phyloP scores from a whole-genome alignment of 176 grass and related monocot species.

The Aegilops longissima region DNA sequence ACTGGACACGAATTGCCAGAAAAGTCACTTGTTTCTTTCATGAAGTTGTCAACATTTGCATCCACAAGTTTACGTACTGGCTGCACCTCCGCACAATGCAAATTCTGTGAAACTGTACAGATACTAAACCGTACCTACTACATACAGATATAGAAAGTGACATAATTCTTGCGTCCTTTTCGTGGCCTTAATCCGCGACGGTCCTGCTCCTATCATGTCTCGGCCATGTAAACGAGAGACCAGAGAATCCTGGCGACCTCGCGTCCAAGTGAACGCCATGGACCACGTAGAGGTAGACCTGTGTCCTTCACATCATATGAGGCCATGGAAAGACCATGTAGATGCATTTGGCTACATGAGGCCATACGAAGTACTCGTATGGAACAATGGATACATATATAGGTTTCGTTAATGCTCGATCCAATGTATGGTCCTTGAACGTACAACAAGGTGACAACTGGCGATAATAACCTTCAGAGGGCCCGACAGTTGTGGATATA shows the following conservation, averaged over 20 bases:
- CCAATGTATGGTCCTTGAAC: neutral
- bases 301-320: neutral
- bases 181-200: neutral
- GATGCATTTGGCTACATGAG: neutral
- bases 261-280: neutral
- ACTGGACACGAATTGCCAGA: neutral
- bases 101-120: neutral
- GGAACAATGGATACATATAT: neutral
- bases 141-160: too few species aligned
- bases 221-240: neutral
- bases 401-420: neutral
- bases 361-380: neutral
- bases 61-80: neutral
- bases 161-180: neutral
- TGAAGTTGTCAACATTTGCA: neutral
- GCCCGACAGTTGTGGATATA: neutral
- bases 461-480: neutral
- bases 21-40: neutral
- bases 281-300: neutral
- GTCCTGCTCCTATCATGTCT: neutral
- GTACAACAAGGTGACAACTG: neutral
- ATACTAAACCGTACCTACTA: neutral
- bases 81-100: neutral
- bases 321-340: conserved; percentile 1
- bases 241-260: neutral